These are phyloP conservation scores for Eutypella sp. DNA, from an alignment of 2,329 filamentous ascomycete species.

Conservation along the genomic window DNA sequence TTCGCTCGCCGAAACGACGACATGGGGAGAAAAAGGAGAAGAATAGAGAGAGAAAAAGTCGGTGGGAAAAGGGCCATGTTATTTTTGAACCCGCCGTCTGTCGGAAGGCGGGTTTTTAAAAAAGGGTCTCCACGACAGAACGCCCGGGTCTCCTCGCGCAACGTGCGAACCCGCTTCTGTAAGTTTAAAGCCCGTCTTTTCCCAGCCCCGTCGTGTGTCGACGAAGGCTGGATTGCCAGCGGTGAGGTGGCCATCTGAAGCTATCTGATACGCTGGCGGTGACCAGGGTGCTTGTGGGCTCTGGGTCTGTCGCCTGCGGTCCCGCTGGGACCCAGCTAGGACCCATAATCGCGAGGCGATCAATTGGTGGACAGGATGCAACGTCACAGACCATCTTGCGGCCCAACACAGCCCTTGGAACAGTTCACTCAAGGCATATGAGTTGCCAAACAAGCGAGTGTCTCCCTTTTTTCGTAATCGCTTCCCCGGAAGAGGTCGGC, in stretches of 20 bases:
- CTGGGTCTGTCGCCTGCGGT: not conserved
- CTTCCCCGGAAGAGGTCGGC: too few relatives aligned
- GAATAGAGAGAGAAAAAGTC: slow-evolving; percentile 1
- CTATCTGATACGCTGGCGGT: slow-evolving; percentile 16
- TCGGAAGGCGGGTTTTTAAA: slow-evolving; percentile 1
- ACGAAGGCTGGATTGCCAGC: slow-evolving; percentile 3
- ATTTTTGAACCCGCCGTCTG: not conserved
- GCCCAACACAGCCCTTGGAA: slow-evolving; percentile 11
- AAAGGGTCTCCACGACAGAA: slow-evolving; percentile 5
- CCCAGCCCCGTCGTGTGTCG: too few relatives aligned
- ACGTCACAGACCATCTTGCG: slow-evolving; percentile 16
- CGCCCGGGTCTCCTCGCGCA: slow-evolving; percentile 12
- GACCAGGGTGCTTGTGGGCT: slow-evolving; percentile 10
- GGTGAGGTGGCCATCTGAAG: slow-evolving; percentile 12
- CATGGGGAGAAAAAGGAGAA: slow-evolving; percentile 8
- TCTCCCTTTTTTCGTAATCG: too few relatives aligned
- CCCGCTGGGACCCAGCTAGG: not conserved
- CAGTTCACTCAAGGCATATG: too few relatives aligned
- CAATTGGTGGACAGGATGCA: slow-evolving; percentile 15
- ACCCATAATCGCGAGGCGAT: slow-evolving; percentile 11
- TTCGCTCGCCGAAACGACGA: slow-evolving; percentile 15
- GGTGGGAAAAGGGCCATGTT: slow-evolving; percentile 9
- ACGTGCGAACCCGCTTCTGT: slow-evolving; percentile 11
- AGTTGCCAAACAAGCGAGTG: too few relatives aligned
- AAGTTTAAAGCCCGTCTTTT: too few relatives aligned